These are phyloP conservation scores for Phyllosticta capitalensis DNA, from an alignment of 2,329 filamentous ascomycete genomes.

Conservation along the genomic window DNA sequence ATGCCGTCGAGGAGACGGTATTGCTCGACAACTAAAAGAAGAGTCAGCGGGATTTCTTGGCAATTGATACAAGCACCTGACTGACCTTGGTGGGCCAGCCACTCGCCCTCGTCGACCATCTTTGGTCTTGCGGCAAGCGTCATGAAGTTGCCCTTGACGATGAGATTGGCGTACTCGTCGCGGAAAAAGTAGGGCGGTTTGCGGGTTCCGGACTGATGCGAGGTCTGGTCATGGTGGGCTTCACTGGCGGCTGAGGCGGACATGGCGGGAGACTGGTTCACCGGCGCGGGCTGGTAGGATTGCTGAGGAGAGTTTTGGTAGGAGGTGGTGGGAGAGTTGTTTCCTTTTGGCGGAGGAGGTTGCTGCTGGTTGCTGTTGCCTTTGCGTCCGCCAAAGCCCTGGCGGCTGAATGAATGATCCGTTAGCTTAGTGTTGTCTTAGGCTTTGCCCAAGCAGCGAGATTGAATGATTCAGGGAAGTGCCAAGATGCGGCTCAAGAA, in stretches of 20 bases:
- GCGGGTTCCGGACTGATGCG: conserved; percentile 43
- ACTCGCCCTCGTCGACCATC: conserved; percentile 88
- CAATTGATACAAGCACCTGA: conserved; percentile 16
- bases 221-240: conserved; percentile 13
- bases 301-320: conserved; percentile 19
- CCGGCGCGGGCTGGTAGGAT: conserved; percentile 22
- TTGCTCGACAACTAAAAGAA: conserved; percentile 70
- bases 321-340: conserved; percentile 7
- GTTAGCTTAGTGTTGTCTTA: conserved; percentile 19
- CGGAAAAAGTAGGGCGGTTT: conserved; percentile 68
- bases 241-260: conserved; percentile 24
- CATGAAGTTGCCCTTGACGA: conserved; percentile 97
- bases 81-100: conserved; percentile 87
- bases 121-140: conserved; percentile 86
- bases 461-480: not conserved
- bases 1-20: conserved; percentile 84
- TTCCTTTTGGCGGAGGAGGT: conserved; percentile 17
- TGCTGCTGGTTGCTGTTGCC: conserved; percentile 30
- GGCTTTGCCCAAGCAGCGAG: conserved; percentile 4
- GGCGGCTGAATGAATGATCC: conserved; percentile 23
- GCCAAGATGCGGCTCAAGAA: not conserved
- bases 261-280: conserved; percentile 37
- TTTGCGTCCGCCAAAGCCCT: conserved; percentile 34
- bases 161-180: conserved; percentile 67
- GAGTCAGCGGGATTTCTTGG: conserved; percentile 13